Percentiles rank a stretch among this genome's conserved stretches.
phyloP scores from a whole-genome alignment of 306 rosid genomes.

The Luffa acutangula region DNA sequence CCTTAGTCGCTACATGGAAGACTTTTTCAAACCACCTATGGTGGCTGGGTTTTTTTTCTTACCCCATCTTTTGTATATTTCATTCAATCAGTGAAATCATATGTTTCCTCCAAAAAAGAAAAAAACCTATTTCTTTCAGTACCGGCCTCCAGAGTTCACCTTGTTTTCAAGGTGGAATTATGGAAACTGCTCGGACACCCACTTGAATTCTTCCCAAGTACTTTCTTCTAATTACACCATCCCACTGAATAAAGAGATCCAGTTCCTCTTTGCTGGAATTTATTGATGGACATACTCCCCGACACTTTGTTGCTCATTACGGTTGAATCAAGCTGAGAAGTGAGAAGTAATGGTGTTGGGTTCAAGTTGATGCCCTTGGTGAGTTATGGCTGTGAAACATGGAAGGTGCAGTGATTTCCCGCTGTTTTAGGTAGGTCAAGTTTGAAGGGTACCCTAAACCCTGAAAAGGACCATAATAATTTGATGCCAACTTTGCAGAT shows the following conservation, averaged over 20 bases:
- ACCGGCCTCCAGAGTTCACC: neutral
- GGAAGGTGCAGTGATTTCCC: neutral
- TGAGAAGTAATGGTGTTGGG: neutral
- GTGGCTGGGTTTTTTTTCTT: too few relatives aligned
- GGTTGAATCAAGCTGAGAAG: neutral
- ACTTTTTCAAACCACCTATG: too few relatives aligned
- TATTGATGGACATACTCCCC: neutral
- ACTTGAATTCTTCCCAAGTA: neutral
- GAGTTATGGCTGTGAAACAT: neutral
- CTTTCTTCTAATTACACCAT: neutral
- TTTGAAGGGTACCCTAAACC: neutral
- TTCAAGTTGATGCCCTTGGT: neutral
- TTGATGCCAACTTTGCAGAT: neutral
- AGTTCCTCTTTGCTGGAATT: neutral
- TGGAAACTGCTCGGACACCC: neutral
- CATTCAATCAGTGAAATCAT: too few relatives aligned
- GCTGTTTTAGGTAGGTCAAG: neutral
- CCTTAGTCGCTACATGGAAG: too few relatives aligned
- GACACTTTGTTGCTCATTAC: neutral
- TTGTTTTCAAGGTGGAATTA: neutral
- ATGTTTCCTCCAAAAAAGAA: too few relatives aligned
- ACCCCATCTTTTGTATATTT: too few relatives aligned
- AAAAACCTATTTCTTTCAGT: neutral
- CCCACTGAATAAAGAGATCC: neutral
- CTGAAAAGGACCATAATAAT: neutral